Conservation (phyloP, 148 eudicot genomes). For the Nepenthes gracilis region DNA sequence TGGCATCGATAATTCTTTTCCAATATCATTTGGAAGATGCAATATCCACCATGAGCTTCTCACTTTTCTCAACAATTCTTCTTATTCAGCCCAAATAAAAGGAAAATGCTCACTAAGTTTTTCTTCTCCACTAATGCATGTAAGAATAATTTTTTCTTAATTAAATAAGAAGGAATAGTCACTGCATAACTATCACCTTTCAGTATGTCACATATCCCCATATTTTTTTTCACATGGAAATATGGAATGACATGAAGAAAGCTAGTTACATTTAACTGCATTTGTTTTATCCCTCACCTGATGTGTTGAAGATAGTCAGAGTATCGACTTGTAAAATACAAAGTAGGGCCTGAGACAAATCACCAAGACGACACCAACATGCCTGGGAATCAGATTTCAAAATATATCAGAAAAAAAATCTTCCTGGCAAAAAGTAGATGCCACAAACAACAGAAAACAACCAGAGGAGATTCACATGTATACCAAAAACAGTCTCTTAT, state of each 20-base stretch:
- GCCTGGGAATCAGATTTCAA: constrained; percentile 35
- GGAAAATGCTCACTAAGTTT: no score
- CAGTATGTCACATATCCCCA: no score
- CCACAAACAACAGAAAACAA: not conserved
- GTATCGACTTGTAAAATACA: constrained; percentile 78
- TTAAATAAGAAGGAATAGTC: no score
- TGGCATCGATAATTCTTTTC: no score
- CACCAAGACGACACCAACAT: constrained; percentile 86
- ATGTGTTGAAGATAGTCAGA: constrained; percentile 50
- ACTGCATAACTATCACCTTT: no score
- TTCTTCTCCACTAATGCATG: no score
- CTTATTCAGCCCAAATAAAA: no score
- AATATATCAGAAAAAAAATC: not conserved
- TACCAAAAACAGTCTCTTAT: not conserved
- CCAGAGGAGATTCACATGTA: not conserved
- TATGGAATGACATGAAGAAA: not conserved
- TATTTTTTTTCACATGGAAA: no score
- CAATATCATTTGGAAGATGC: no score
- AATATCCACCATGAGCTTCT: no score
- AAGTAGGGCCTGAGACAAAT: constrained; percentile 51
- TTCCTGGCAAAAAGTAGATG: not conserved
- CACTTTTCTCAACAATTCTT: no score
- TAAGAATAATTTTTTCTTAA: no score
- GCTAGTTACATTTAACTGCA: not conserved
- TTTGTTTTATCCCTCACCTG: constrained; percentile 37